Evolutionary conservation across 331 rosid species (phyloP), one percentile per base, ranked within the genome.

Genomic region (Cucumis variabilis): DNA sequence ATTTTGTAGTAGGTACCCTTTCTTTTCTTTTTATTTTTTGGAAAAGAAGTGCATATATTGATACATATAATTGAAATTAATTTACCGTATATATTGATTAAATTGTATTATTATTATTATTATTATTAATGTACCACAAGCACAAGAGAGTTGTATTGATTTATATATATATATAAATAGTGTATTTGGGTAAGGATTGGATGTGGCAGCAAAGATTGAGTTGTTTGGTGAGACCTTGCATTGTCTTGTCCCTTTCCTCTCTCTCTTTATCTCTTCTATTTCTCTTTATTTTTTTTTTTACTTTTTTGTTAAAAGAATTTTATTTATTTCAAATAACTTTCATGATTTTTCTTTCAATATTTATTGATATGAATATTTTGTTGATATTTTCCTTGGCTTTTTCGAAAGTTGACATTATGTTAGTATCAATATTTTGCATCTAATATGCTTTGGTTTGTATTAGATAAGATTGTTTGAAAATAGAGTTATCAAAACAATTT

Each of bases 151-250:
- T 21, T 41, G 4, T 21, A 44, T 75, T 44, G 76, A 28, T 71
- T 13, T 71, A 53, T 53, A 37, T 37, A 37, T 37, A 37, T 37
- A 37, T 37, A 37, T 37, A 37, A 5, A 37, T 4, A 28, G 77
- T 70, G 44, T 30, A 6, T 33, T 30, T 30, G 81, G 82, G 82
- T n/a, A 76, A 76, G 33, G 82, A 48, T 48, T 50, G 33, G 82
- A 24, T 46, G 21, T 76, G 63, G 44, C 24, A 24, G 16, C 67
- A 79, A 51, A 79, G 33, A 20, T 78, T 77, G 63, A 77, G 41
- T 77, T 77, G 65, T 77, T 77, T 77, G 83, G 62, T 75, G 82
- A 75, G 62, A 46, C 82, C 58, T 50, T 48, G 83, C 83, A 51
- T 78, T 55, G 84, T 80, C 84, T 1, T 53, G 84, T 80, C 84